phyloP scores from a whole-genome alignment of 2,329 filamentous ascomycete species.

The Penicillium nordicum region DNA sequence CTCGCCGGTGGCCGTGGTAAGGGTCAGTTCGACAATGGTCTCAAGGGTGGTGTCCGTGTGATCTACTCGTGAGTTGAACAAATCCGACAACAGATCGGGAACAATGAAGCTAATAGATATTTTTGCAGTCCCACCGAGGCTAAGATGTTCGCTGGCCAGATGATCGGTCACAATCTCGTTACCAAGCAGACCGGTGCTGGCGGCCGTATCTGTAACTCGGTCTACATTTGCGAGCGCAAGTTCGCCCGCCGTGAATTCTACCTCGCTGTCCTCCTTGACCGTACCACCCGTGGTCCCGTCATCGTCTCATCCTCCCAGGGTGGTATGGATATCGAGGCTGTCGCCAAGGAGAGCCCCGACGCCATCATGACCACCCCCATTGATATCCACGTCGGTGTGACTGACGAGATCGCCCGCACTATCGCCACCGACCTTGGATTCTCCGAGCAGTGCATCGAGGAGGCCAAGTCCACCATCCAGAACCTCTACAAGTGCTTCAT shows the following conservation, averaged over 20 bases:
- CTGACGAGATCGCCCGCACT: constrained; percentile 85
- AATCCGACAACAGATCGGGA: not conserved
- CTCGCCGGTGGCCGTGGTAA: constrained; percentile 97
- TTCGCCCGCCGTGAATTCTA: constrained; percentile 99
- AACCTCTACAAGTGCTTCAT: constrained; percentile 99
- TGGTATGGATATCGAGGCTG: constrained; percentile 98
- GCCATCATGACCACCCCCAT: constrained; percentile 93
- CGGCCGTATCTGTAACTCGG: constrained; percentile 91
- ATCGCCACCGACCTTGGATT: constrained; percentile 93
- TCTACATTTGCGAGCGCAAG: constrained; percentile 99
- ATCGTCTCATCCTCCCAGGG: constrained; percentile 98
- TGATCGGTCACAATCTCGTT: constrained; percentile 99
- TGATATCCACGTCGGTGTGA: constrained; percentile 91
- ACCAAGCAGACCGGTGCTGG: constrained; percentile 97
- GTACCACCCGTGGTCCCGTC: constrained; percentile 81
- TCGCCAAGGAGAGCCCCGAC: constrained; percentile 95
- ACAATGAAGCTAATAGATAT: constrained; percentile 11
- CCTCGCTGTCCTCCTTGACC: constrained; percentile 97
- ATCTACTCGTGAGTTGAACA: constrained; percentile 75
- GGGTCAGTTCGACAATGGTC: constrained; percentile 94
- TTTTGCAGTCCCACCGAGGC: constrained; percentile 70
- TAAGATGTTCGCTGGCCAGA: constrained; percentile 96
- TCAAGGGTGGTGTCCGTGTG: constrained; percentile 97
- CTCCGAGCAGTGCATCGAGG: constrained; percentile 94
- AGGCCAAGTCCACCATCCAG: constrained; percentile 94